Conservation (phyloP, 164 flowering plant species). For the Houttuynia cordata region DNA sequence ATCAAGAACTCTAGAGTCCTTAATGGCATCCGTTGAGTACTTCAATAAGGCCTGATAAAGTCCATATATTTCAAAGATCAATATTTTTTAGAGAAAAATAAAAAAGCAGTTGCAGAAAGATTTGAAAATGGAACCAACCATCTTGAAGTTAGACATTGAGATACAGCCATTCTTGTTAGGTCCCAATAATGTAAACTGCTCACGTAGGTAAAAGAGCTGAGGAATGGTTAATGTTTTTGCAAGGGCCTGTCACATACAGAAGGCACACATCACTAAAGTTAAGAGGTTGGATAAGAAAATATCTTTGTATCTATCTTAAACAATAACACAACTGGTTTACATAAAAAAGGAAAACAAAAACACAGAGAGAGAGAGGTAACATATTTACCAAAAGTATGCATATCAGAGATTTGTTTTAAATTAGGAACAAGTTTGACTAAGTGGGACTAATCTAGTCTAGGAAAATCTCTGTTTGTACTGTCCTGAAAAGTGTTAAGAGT, state of each 20-base stretch:
- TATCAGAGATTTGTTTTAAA: not conserved
- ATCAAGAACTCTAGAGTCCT: conserved; percentile 76
- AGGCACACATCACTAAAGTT: not conserved
- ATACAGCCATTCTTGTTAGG: conserved; percentile 76
- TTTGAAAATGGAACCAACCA: conserved; percentile 28
- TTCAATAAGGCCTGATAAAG: conserved; percentile 48
- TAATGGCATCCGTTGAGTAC: conserved; percentile 72
- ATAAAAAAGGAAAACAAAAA: too few relatives aligned
- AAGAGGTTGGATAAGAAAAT: not conserved
- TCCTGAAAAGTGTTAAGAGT: too few relatives aligned
- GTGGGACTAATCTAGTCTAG: too few relatives aligned
- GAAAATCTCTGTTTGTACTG: too few relatives aligned
- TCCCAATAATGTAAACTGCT: conserved; percentile 67
- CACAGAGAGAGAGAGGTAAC: too few relatives aligned
- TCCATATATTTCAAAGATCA: conserved; percentile 1
- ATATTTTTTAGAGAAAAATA: not conserved
- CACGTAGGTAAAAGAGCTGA: conserved; percentile 65
- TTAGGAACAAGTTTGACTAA: too few relatives aligned
- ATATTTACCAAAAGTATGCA: not conserved
- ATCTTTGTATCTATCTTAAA: too few relatives aligned
- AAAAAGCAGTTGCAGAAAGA: not conserved
- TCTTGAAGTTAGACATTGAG: conserved; percentile 64
- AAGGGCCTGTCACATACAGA: conserved; percentile 51
- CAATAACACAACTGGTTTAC: too few relatives aligned
- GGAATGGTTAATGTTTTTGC: conserved; percentile 74